A percentile compares a stretch with the other conserved stretches of the same genome.
Conservation (phyloP, 129 eudicot species). For the Helianthus tuberosus region DNA sequence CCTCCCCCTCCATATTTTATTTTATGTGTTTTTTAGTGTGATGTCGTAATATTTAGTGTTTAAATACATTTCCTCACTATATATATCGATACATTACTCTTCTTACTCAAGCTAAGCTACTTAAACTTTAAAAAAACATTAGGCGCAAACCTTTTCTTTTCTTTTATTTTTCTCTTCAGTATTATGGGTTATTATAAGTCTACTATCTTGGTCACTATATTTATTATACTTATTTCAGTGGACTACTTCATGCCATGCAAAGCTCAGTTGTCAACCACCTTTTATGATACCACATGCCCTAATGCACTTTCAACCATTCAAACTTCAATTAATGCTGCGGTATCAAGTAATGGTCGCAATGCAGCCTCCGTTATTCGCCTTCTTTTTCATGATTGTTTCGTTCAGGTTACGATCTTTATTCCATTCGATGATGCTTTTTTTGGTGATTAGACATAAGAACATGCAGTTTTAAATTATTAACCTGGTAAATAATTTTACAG, state of each 20-base stretch:
- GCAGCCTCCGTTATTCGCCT: slow-evolving; percentile 42
- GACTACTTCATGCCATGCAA: slow-evolving; percentile 34
- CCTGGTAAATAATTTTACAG: background rate
- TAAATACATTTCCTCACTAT: too few relatives aligned
- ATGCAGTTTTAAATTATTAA: background rate
- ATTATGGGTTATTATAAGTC: slow-evolving; percentile 17
- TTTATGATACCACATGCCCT: slow-evolving; percentile 76
- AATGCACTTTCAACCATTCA: slow-evolving; percentile 47
- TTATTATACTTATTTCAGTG: slow-evolving; percentile 23
- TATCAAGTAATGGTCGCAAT: slow-evolving; percentile 37
- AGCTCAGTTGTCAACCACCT: slow-evolving; percentile 53
- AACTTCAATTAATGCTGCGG: slow-evolving; percentile 39
- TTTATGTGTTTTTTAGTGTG: too few relatives aligned
- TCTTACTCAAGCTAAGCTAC: too few relatives aligned
- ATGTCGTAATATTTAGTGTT: too few relatives aligned
- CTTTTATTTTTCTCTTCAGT: background rate
- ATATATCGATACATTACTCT: too few relatives aligned
- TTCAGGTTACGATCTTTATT: slow-evolving; percentile 25
- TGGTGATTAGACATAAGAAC: background rate
- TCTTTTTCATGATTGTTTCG: slow-evolving; percentile 50
- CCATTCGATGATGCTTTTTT: background rate
- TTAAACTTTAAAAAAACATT: too few relatives aligned
- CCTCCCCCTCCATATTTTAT: too few relatives aligned
- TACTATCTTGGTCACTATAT: slow-evolving; percentile 11
- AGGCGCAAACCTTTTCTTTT: background rate